These are phyloP conservation scores for Borealophlyctis nickersoniae DNA, from an alignment of 192 early-diverging fungal species.

Conservation along the genomic window DNA sequence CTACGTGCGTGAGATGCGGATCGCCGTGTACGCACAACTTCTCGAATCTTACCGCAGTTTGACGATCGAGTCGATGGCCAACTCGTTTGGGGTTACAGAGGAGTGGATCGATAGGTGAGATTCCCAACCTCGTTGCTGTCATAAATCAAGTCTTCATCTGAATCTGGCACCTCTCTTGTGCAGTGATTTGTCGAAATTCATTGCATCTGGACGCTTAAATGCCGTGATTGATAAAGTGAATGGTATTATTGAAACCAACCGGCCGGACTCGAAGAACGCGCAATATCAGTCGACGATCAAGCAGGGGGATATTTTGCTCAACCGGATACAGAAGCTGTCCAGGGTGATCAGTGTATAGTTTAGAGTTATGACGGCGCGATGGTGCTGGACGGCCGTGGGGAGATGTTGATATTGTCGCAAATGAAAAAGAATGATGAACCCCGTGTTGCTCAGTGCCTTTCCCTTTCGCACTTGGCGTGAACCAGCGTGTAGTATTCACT, in stretches of 20 bases:
- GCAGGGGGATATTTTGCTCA: constrained; percentile 92
- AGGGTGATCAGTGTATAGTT: constrained; percentile 56
- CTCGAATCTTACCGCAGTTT: constrained; percentile 92
- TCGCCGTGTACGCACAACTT: constrained; percentile 91
- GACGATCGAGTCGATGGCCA: constrained; percentile 94
- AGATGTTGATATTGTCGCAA: too few species aligned
- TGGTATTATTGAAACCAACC: constrained; percentile 95
- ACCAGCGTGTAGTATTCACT: too few species aligned
- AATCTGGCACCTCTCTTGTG: too few species aligned
- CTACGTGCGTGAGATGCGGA: constrained; percentile 98
- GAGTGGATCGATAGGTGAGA: constrained; percentile 89
- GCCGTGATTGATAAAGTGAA: constrained; percentile 99
- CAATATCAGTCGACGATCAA: constrained; percentile 97
- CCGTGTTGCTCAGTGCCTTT: too few species aligned
- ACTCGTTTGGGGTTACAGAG: constrained; percentile 92
- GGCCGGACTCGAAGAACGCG: constrained; percentile 97
- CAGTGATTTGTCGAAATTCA: constrained; percentile 90
- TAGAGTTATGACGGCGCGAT: background rate
- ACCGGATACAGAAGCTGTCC: constrained; percentile 92
- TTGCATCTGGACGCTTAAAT: constrained; percentile 93
- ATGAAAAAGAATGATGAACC: too few species aligned
- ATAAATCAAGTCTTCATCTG: constrained; percentile 3
- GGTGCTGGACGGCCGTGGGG: too few species aligned
- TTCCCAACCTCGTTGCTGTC: background rate
- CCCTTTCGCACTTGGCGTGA: too few species aligned